Evolutionary conservation across 805 yeast genomes (phyloP), one percentile per base, ranked within the genome.

Genomic region (Pichia pseudocactophila): DNA sequence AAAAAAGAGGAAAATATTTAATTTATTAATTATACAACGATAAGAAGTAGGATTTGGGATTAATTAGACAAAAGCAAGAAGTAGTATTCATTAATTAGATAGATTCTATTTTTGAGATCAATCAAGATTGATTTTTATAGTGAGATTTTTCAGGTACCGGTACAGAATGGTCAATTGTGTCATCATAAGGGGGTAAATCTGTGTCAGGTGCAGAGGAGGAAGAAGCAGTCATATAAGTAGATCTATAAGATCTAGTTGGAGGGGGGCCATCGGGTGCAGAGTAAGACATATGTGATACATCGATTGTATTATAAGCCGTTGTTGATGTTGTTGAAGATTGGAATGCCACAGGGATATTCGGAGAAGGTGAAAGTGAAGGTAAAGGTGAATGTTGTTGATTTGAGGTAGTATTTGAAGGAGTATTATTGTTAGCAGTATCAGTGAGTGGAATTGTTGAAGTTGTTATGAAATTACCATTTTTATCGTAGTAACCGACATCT

Each of bases 401-500:
- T 5, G 26, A n/a, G 4, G 33, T 34, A 22, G 30, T 18, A 9
- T 22, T 18, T 6, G 8, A 7, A 8, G 16, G 8, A 13, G 8
- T 16, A 11, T n/a, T n/a, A n/a, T 10, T 17, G 25, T 20, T 31
- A 8, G 15, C 12, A 17, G 22, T 7, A 13, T 4, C 18, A 30
- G 32, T 28, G 6, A 18, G 9, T 6, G 41, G 26, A 15, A 22
- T 18, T 17, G 36, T 34, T 19, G 25, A 12, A 22, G 49, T 18
- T 3, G 60, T 71, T 31, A 62, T 51, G 50, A 72, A 73, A 41
- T 57, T 66, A 30, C 87, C 96, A 28, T 68, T 58, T 30, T 63
- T 64, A 57, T 84, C 92, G 52, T 83, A 85, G 57, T 73, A 80
- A 0, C 94, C 96, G 57, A 82, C 74, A 56, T 88, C 96, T 38